phyloP scores from a whole-genome alignment of 345 rosid species.

The Melaleuca alternifolia region DNA sequence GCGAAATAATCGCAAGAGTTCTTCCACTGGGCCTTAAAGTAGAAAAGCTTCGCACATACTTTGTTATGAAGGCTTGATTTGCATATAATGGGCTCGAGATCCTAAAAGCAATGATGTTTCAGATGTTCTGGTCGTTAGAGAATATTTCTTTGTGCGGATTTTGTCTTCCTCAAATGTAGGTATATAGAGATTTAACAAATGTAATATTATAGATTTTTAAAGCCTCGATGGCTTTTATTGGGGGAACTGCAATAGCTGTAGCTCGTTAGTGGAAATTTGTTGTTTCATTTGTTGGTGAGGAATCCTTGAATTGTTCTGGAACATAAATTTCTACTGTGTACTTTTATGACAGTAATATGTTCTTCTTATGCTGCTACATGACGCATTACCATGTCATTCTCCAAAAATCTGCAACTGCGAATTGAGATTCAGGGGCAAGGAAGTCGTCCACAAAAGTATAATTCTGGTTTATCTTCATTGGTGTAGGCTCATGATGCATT shows the following conservation, averaged over 20 bases:
- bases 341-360: not conserved
- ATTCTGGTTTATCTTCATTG: not conserved
- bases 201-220: not conserved
- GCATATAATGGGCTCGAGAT: not conserved
- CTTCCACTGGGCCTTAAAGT: not conserved
- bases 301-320: not conserved
- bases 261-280: not conserved
- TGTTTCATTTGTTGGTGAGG: not conserved
- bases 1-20: not conserved
- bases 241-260: not conserved
- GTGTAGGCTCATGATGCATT: not conserved
- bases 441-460: not conserved
- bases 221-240: not conserved
- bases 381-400: not conserved
- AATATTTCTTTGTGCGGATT: not conserved
- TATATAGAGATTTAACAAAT: not conserved
- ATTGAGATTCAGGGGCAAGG: not conserved
- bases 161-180: not conserved
- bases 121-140: not conserved
- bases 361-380: not conserved
- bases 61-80: not conserved
- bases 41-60: not conserved
- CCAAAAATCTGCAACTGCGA: not conserved
- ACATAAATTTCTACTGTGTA: not conserved
- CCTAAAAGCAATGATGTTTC: not conserved